These are phyloP conservation scores for Phytophthora agathidicida DNA, from an alignment of 352 stramenopile species.

Conservation along the genomic window DNA sequence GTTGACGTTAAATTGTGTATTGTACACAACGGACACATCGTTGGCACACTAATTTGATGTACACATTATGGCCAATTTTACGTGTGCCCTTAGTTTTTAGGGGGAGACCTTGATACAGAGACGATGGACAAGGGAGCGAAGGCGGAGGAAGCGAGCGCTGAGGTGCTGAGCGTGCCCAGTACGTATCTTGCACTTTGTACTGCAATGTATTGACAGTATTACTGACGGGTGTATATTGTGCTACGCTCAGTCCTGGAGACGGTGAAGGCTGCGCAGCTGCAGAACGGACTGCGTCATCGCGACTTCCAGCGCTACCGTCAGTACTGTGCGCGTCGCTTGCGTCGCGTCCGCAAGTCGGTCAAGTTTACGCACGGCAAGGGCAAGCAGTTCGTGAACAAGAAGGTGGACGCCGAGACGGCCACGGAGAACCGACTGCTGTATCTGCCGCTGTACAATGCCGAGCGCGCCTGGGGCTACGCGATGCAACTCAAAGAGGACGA, in stretches of 20 bases:
- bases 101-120: conserved; percentile 25
- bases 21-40: too few species aligned
- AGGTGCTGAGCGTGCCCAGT: conserved; percentile 61
- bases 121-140: conserved; percentile 44
- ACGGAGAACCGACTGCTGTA: conserved; percentile 81
- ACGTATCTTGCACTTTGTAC: conserved; percentile 8
- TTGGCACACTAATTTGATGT: neutral
- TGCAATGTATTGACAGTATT: neutral
- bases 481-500: conserved; percentile 93
- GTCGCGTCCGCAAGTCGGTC: conserved; percentile 87
- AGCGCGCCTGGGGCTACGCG: conserved; percentile 91
- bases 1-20: too few species aligned
- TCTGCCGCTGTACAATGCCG: conserved; percentile 90
- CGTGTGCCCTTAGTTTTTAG: neutral
- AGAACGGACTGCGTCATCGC: conserved; percentile 90
- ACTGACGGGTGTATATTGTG: neutral
- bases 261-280: conserved; percentile 88
- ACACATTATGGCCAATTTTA: conserved; percentile 4
- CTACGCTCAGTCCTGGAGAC: conserved; percentile 77
- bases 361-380: conserved; percentile 91
- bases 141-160: conserved; percentile 32
- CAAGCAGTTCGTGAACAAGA: conserved; percentile 83
- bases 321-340: conserved; percentile 89
- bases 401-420: conserved; percentile 82
- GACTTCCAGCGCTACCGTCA: conserved; percentile 93